Conservation (phyloP, 2,329 filamentous ascomycete species). For the Pseudogymnoascus sp. region DNA sequence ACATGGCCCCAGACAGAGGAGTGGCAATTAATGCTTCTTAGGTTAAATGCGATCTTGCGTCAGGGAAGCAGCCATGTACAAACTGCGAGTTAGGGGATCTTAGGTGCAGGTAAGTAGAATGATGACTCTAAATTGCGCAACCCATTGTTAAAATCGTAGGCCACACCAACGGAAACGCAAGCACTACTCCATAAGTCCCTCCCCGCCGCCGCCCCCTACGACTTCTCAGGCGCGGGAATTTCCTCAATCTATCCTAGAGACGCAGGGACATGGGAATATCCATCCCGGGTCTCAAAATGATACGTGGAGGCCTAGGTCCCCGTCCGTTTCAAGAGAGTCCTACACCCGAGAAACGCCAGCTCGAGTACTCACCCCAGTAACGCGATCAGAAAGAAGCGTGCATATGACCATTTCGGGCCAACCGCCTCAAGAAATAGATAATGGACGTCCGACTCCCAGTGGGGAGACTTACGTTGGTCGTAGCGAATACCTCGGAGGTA, state of each 20-base stretch:
- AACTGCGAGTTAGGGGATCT: slow-evolving; percentile 9
- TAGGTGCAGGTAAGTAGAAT: slow-evolving; percentile 9
- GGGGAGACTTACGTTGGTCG: slow-evolving; percentile 7
- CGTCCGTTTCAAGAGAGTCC: background rate
- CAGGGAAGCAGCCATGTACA: slow-evolving; percentile 3
- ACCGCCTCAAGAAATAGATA: background rate
- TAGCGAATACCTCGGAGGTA: slow-evolving; percentile 8
- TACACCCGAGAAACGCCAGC: slow-evolving; percentile 6
- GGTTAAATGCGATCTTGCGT: slow-evolving; percentile 9
- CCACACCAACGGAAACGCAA: slow-evolving; percentile 9
- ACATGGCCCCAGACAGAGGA: background rate
- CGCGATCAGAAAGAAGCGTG: background rate
- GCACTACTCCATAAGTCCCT: slow-evolving; percentile 9
- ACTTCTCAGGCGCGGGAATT: background rate
- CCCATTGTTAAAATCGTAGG: background rate
- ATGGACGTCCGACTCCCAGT: background rate
- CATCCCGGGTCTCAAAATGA: background rate
- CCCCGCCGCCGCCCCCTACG: background rate
- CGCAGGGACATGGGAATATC: background rate
- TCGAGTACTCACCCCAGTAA: background rate
- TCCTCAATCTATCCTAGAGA: background rate
- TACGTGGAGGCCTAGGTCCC: background rate
- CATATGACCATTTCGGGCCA: background rate
- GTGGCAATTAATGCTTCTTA: background rate
- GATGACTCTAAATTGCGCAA: background rate